phyloP scores from a whole-genome alignment of 1,139 yeast genomes.

The Kodamaea derodonti region DNA sequence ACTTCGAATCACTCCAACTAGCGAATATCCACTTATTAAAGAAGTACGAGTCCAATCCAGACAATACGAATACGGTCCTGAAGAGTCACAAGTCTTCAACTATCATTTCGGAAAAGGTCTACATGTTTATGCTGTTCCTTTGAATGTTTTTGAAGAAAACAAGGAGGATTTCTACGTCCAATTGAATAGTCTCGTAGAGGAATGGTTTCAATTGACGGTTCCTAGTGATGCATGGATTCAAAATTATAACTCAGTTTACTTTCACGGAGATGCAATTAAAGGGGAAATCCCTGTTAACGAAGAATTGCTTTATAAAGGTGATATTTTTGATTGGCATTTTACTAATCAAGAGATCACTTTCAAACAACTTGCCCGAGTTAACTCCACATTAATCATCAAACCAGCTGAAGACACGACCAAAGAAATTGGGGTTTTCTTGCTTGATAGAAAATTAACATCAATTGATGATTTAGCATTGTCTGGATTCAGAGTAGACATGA shows the following conservation, averaged over 20 bases:
- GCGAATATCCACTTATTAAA: conserved; percentile 8
- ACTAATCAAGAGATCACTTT: conserved; percentile 4
- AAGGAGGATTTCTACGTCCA: conserved; percentile 20
- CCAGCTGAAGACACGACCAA: conserved; percentile 12
- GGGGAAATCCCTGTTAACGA: background rate
- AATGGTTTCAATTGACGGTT: conserved; percentile 16
- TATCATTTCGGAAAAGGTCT: conserved; percentile 22
- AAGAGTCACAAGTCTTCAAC: conserved; percentile 18
- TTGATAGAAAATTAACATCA: conserved; percentile 25
- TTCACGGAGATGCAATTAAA: conserved; percentile 1
- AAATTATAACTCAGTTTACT: conserved; percentile 8
- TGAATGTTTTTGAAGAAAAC: conserved; percentile 9
- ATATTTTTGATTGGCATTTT: conserved; percentile 3
- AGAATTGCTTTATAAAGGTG: conserved; percentile 2
- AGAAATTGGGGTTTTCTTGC: conserved; percentile 35
- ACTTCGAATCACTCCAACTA: conserved; percentile 6
- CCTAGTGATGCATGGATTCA: conserved; percentile 7
- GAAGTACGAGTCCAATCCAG: conserved; percentile 23
- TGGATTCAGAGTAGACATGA: conserved; percentile 31
- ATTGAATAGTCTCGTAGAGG: conserved; percentile 14
- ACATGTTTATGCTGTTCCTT: conserved; percentile 27
- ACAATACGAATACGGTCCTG: conserved; percentile 3
- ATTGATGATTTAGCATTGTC: conserved; percentile 33
- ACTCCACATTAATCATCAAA: conserved; percentile 2
- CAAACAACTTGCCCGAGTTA: conserved; percentile 4